Evolutionary conservation across 148 eudicot species (phyloP), one percentile per base, ranked within the genome.

Genomic region (Rhododendron ferrugineum): DNA sequence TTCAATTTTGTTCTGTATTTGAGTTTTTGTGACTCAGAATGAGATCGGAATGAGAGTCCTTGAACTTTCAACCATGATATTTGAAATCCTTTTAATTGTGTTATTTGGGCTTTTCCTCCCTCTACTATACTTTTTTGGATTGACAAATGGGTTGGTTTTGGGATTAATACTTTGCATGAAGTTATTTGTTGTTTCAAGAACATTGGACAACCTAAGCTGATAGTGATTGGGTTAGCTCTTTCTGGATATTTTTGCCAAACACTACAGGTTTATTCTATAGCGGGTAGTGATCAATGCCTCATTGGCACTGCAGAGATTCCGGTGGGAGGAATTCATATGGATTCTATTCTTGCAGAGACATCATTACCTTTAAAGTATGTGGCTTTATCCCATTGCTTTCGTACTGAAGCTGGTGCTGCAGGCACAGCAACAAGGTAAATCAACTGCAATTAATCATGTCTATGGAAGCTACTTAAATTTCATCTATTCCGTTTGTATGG

Each of bases 371-470:
- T 80, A 8, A 80, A 80, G 66, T 80, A 80, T 52, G 64, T 32
- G 23, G 82, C 99, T 78, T 90, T 93, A 89, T 96, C 99, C 75
- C 99, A 95, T 89, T 96, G 98, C 89, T 96, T 96, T 74, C 95
- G 99, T 28, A 96, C 99, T 30, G 99, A 96, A 86, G 99, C 99
- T 84, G 99, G 99, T 82, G 98, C 98, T 81, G 98, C 98, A 47
- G 99, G 99, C 30, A 85, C 93, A 44, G 95, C 99, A 32, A 95
- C 98, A 73, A 93, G 97, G 99, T 95, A 91, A 85, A 37, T 70
- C 79, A 44, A 42, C 46, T 56, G 13, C 8, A 37, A 58, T 18
- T 68, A 40, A 23, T 40, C 76, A 32, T 44, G 11, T 72, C 44
- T 14, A 70, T 44, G 40, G 84, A 66, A 46, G 23, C 56, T 77